These are phyloP conservation scores for Pyronema omphalodes DNA, from an alignment of 495 filamentous ascomycete genomes.

Conservation along the genomic window DNA sequence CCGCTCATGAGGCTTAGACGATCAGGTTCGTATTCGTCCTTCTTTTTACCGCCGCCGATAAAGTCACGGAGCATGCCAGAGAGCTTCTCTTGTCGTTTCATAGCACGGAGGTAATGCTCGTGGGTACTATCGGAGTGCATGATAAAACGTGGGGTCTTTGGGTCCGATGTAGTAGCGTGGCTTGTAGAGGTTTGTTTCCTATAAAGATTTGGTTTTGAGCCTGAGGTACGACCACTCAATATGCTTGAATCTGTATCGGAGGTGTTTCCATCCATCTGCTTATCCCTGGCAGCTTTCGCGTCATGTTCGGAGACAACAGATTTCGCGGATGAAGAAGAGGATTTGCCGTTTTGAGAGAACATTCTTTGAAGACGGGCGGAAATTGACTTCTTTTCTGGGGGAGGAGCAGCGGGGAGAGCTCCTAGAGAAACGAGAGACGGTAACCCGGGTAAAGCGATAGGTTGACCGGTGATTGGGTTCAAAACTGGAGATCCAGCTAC, in stretches of 20 bases:
- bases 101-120: slow-evolving; percentile 68
- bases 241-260: slow-evolving; percentile 20
- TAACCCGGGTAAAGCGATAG: slow-evolving; percentile 9
- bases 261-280: slow-evolving; percentile 14
- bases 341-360: slow-evolving; percentile 20
- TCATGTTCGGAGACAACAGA: too few species aligned
- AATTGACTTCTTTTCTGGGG: slow-evolving; percentile 21
- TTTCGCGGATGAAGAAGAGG: background rate
- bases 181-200: slow-evolving; percentile 14
- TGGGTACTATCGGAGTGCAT: slow-evolving; percentile 48
- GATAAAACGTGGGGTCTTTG: slow-evolving; percentile 38
- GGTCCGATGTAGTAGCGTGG: slow-evolving; percentile 11
- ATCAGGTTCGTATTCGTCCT: slow-evolving; percentile 61
- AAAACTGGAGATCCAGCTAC: slow-evolving; percentile 19
- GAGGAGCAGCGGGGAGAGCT: background rate
- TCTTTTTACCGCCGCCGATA: slow-evolving; percentile 50
- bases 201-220: slow-evolving; percentile 5
- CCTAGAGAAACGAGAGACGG: slow-evolving; percentile 5
- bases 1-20: slow-evolving; percentile 71
- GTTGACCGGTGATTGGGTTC: slow-evolving; percentile 9
- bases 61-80: slow-evolving; percentile 78
- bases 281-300: slow-evolving; percentile 4
- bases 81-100: slow-evolving; percentile 84
- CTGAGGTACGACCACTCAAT: slow-evolving; percentile 19
- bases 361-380: slow-evolving; percentile 22